Evolutionary conservation across 1,284 basidiomycete species (phyloP).

Genomic region (Pyrrhoderma noxium): DNA sequence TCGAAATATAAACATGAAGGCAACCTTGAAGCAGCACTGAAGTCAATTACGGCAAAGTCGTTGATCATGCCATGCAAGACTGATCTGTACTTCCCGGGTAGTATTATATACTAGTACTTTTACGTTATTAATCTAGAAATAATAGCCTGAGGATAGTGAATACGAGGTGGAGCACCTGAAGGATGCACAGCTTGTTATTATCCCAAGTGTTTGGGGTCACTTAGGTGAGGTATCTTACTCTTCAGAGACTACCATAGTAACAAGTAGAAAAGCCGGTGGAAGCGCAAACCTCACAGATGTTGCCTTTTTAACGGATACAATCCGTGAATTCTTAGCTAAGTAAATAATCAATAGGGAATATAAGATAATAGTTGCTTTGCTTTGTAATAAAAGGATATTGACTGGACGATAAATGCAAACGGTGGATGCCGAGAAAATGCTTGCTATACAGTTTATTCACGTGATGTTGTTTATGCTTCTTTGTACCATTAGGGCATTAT

Average conservation of each 20-base stretch:
- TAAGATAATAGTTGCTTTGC: too few species aligned
- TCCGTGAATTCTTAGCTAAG: constrained; percentile 23
- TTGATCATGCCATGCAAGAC: constrained; percentile 31
- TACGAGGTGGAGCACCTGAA: constrained; percentile 25
- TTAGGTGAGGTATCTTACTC: constrained; percentile 15
- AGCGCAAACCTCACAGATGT: constrained; percentile 25
- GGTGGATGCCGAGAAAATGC: too few species aligned
- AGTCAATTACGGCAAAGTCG: constrained; percentile 26
- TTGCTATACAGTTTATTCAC: too few species aligned
- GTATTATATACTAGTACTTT: constrained; percentile 8
- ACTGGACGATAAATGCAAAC: too few species aligned
- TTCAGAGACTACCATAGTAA: background rate
- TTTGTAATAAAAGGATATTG: too few species aligned
- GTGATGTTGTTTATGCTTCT: too few species aligned
- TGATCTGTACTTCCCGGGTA: constrained; percentile 31
- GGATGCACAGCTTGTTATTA: constrained; percentile 26
- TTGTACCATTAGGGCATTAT: too few species aligned
- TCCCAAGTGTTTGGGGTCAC: constrained; percentile 28
- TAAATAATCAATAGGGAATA: too few species aligned
- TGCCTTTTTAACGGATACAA: constrained; percentile 25
- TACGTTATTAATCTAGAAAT: too few species aligned
- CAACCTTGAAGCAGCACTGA: constrained; percentile 26
- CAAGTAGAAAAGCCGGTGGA: constrained; percentile 24
- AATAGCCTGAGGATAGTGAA: constrained; percentile 28
- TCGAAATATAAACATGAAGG: constrained; percentile 27